phyloP scores from a whole-genome alignment of 768 basidiomycete species.

The Lactifluus hygrophoroides region DNA sequence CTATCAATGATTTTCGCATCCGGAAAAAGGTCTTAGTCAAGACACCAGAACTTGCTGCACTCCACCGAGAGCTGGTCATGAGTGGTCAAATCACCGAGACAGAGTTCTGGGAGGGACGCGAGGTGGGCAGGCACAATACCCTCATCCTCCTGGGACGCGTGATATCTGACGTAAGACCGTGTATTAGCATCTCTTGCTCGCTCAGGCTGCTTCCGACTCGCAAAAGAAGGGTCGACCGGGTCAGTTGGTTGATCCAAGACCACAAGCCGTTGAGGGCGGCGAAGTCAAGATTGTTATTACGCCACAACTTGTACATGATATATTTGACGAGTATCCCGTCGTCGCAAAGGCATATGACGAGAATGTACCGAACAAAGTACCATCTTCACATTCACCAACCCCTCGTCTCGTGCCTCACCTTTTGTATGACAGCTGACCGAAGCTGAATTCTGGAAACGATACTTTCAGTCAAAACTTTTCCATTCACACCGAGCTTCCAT shows the following conservation, averaged over 20 bases:
- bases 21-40: slow-evolving; percentile 72
- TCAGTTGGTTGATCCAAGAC: slow-evolving; percentile 81
- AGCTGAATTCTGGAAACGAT: slow-evolving; percentile 92
- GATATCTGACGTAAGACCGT: slow-evolving; percentile 24
- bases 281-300: slow-evolving; percentile 88
- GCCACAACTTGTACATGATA: slow-evolving; percentile 86
- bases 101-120: slow-evolving; percentile 96
- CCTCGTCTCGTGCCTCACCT: not conserved
- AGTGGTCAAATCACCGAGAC: slow-evolving; percentile 77
- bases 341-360: slow-evolving; percentile 88
- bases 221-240: slow-evolving; percentile 79
- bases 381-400: not conserved
- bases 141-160: slow-evolving; percentile 14
- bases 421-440: slow-evolving; percentile 58
- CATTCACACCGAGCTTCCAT: slow-evolving; percentile 92
- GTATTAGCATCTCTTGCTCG: slow-evolving; percentile 60
- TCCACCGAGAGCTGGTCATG: slow-evolving; percentile 88
- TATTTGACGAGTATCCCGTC: slow-evolving; percentile 96
- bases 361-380: slow-evolving; percentile 82
- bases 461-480: slow-evolving; percentile 94
- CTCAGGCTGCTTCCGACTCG: slow-evolving; percentile 62
- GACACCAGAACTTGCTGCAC: slow-evolving; percentile 64
- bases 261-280: slow-evolving; percentile 73
- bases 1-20: slow-evolving; percentile 59
- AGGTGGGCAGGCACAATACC: slow-evolving; percentile 41